Base-by-base conservation (phyloP, 352 stramenopile genomes). In the Globisporangium radiosum region DNA sequence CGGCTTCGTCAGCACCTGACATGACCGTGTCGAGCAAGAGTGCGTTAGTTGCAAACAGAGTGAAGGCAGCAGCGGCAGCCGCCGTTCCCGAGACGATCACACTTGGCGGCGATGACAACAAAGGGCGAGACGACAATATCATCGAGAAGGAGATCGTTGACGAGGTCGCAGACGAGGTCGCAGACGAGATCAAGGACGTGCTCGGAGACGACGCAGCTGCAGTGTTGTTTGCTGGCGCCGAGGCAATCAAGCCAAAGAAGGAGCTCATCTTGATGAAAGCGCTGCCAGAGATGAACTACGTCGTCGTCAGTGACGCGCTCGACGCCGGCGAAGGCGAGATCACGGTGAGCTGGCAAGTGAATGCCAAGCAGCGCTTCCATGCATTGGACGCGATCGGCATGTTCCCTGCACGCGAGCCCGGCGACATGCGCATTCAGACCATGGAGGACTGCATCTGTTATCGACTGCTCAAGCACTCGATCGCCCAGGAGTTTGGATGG, bases 401-500 rank as follows among this genome's bases (percentile, higher is more conserved):
- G 74, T 87, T 87, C 56, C 71, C 73, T 0, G 71, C 67, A 0
- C 64, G 72, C 8, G 62, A 66, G 7, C 44, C 69, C 0, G 72
- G 70, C 2, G 75, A 80, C 43, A 42, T 62, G 5, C 62, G 38
- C 4, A 50, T 68, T 0, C 68, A 69, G 2, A 75, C 68, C 2
- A 83, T 87, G 74, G 68, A 83, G 11, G 66, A 87, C 15, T 87
- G 76, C 25, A 77, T 87, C 13, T 87, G 76, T 56, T 87, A 81
- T 37, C 71, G 76, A 8, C 58, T 81, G 7, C 49, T 87, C 17
- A 81, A 83, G 47, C 68, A 81, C 3, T 60, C 50, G 19, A 59
- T 45, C 5, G 69, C 58, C 2, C 33, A 81, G 52, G 33, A 51
- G 10, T 87, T 87, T 51, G 76, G 76, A 7, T 87, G 76, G 74